These are phyloP conservation scores for Annona squamosa DNA, from an alignment of 164 flowering plant genomes.

Conservation along the genomic window DNA sequence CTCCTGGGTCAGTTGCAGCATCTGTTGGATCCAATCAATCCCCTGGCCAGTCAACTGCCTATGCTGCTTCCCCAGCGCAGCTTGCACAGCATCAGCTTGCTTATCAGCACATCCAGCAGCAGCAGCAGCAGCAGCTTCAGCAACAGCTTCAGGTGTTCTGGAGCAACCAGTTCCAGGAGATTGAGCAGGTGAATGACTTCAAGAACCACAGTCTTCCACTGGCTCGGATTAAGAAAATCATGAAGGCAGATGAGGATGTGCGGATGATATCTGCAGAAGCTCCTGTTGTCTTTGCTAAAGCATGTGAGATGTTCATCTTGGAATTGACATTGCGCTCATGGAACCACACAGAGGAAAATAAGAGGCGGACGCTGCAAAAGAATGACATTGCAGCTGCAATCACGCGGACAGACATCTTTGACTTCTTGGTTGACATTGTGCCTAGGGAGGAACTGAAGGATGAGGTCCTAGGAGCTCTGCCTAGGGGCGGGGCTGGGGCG, in stretches of 20 bases:
- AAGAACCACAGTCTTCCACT: conserved; percentile 73
- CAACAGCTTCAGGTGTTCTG: conserved; percentile 65
- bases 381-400: conserved; percentile 83
- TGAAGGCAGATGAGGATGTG: conserved; percentile 86
- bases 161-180: conserved; percentile 57
- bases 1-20: conserved; percentile 29
- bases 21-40: conserved; percentile 31
- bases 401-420: conserved; percentile 68
- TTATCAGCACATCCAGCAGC: conserved; percentile 63
- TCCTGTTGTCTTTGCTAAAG: conserved; percentile 66
- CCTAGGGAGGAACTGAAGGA: conserved; percentile 75
- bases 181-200: conserved; percentile 56
- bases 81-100: conserved; percentile 57
- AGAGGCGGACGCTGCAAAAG: conserved; percentile 71
- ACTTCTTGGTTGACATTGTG: conserved; percentile 73
- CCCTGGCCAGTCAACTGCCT: conserved; percentile 30
- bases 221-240: conserved; percentile 78
- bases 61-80: conserved; percentile 40
- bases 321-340: conserved; percentile 71
- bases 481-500: conserved; percentile 39
- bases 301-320: conserved; percentile 80
- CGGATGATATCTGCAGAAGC: conserved; percentile 86
- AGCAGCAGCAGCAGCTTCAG: conserved; percentile 58
- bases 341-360: conserved; percentile 78
- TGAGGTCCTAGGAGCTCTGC: conserved; percentile 51